phyloP scores from a whole-genome alignment of 164 flowering plant genomes.

The Dillenia suffruticosa region DNA sequence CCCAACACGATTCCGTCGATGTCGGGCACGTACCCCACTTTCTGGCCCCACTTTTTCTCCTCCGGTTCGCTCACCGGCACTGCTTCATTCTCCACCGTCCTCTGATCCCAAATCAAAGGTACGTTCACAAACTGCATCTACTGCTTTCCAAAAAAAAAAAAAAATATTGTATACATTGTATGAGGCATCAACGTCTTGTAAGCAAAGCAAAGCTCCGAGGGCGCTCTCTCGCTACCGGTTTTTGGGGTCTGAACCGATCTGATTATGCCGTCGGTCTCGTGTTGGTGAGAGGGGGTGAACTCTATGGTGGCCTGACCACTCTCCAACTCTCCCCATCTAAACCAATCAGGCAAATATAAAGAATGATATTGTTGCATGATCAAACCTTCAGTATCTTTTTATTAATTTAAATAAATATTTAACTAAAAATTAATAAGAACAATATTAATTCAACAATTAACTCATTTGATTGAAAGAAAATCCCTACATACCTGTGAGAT shows the following conservation, averaged over 20 bases:
- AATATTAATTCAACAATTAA: not conserved
- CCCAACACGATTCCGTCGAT: slow-evolving; percentile 73
- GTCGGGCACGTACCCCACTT: slow-evolving; percentile 82
- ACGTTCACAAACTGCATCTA: not conserved
- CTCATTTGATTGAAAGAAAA: not conserved
- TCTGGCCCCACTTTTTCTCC: slow-evolving; percentile 88
- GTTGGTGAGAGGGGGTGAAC: slow-evolving; percentile 72
- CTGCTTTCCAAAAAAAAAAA: not conserved
- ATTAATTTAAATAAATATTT: too few species aligned
- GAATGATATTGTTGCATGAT: too few species aligned
- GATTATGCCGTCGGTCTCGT: slow-evolving; percentile 70
- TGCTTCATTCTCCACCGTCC: slow-evolving; percentile 85
- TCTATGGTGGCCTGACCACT: slow-evolving; percentile 84
- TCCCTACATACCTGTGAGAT: slow-evolving; percentile 42
- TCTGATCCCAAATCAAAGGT: slow-evolving; percentile 31
- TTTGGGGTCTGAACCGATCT: slow-evolving; percentile 38
- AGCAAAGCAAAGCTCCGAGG: slow-evolving; percentile 66
- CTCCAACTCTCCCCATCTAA: slow-evolving; percentile 86
- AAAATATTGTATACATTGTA: slow-evolving; percentile 40
- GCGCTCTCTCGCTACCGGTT: slow-evolving; percentile 26
- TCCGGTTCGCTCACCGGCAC: slow-evolving; percentile 68
- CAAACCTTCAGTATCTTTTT: too few species aligned
- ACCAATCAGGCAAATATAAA: not conserved
- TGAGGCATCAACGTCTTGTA: slow-evolving; percentile 76
- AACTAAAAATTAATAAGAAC: not conserved